Evolutionary conservation across 208 protist species (phyloP).

Genomic region (Trypanosoma caninum): DNA sequence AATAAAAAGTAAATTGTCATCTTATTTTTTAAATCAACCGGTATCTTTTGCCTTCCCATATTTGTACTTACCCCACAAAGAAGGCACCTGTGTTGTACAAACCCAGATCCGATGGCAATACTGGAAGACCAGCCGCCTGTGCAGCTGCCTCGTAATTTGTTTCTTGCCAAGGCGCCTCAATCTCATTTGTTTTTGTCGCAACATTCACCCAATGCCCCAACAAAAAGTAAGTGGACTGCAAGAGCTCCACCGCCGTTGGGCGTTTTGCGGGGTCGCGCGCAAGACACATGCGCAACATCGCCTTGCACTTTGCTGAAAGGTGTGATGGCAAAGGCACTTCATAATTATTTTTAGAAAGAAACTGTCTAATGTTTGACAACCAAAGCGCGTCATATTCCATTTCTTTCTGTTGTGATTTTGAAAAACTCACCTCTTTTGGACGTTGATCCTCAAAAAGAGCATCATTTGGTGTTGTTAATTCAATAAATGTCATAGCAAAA

Average conservation of each 20-base stretch:
- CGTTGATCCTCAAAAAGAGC: constrained; percentile 44
- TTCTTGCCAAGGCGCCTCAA: constrained; percentile 50
- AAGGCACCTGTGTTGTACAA: not conserved
- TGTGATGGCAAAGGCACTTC: constrained; percentile 45
- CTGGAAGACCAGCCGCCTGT: constrained; percentile 18
- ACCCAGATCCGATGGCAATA: constrained; percentile 1
- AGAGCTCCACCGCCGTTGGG: constrained; percentile 62
- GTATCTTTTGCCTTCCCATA: not conserved
- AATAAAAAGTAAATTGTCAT: not conserved
- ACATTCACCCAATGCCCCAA: constrained; percentile 58
- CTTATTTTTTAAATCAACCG: not conserved
- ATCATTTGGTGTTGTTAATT: constrained; percentile 53
- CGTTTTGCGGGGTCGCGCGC: constrained; percentile 39
- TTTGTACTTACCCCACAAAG: not conserved
- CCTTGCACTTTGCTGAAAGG: constrained; percentile 56
- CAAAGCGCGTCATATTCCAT: constrained; percentile 34
- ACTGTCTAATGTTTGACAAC: constrained; percentile 34
- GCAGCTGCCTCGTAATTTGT: constrained; percentile 44
- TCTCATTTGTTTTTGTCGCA: constrained; percentile 17
- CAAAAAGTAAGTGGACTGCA: constrained; percentile 66
- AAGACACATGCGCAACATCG: constrained; percentile 65
- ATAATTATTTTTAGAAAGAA: constrained; percentile 22
- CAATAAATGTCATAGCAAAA: constrained; percentile 84
- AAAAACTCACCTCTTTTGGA: constrained; percentile 23
- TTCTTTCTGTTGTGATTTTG: constrained; percentile 36